Percentiles rank a stretch among this genome's conserved stretches.
Evolutionary conservation across 164 flowering plant genomes (phyloP).

Genomic region (Houttuynia cordata): DNA sequence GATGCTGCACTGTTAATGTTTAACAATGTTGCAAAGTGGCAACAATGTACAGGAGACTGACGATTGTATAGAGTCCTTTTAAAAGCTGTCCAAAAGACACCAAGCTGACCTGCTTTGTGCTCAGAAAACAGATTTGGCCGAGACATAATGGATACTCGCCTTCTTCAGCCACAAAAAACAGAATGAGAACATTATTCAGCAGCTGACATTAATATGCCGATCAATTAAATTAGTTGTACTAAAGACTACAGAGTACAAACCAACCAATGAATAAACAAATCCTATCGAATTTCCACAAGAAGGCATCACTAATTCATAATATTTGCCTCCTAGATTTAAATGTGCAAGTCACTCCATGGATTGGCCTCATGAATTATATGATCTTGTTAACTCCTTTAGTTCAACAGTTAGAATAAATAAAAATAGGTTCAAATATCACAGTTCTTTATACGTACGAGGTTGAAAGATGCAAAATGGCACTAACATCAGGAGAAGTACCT

Average conservation of each 20-base stretch:
- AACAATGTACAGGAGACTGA: constrained; percentile 19
- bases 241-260: too few species aligned
- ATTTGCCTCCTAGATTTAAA: too few species aligned
- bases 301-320: too few species aligned
- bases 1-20: constrained; percentile 26
- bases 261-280: too few species aligned
- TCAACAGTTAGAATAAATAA: too few species aligned
- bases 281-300: too few species aligned
- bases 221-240: not conserved
- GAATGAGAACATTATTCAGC: not conserved
- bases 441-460: too few species aligned
- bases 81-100: constrained; percentile 6
- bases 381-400: too few species aligned
- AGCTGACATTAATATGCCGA: not conserved
- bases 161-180: constrained; percentile 20
- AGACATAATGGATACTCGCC: constrained; percentile 11
- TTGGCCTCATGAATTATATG: too few species aligned
- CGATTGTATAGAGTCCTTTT: constrained; percentile 7
- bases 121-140: constrained; percentile 5
- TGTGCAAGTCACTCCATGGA: too few species aligned
- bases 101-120: constrained; percentile 9
- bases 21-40: constrained; percentile 43
- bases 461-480: not conserved
- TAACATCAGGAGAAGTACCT: constrained; percentile 17
- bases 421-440: too few species aligned